Base-by-base conservation (phyloP, 768 basidiomycete genomes). In the Pisolithus tinctorius region DNA sequence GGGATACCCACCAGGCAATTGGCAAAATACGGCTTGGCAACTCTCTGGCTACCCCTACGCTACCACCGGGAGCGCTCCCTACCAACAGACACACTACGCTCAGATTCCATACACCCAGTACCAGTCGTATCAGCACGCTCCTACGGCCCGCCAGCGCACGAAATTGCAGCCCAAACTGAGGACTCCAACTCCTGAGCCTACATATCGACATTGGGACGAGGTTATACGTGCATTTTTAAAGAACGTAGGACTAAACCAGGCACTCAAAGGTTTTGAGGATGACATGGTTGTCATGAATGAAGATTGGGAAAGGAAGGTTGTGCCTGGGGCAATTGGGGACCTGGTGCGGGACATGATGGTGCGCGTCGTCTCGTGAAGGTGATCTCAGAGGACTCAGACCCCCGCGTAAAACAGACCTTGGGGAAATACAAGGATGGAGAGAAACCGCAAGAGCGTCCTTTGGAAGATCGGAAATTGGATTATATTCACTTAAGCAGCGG, bases 231-330 rank as follows among this genome's bases (percentile, higher is more conserved):
- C 68, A 7, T 88, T 88, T 52, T 60, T 88, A 54, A 61, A 65
- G 13, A 70, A 75, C 41, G 71, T 81, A 16, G 80, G 82, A 4
- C 63, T 88, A 20, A 72, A 66, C 1, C 82, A 88, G 59, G 73
- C 84, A 0, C 58, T 81, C 41, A 72, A 70, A 36, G 87, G 83
- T 0, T 80, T 90, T 44, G 81, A 86, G 56, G 66, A 73, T n/a
- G 87, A 90, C 59, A 76, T 88, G 69, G 61, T 88, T 4, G 75
- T 86, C n/a, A 64, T 88, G 69, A 88, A 81, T 54, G 61, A 74
- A 0, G 77, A 79, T 1, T 86, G 81, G 77, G 87, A 88, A 64
- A 71, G 71, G 36, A 69, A 72, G 51, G 72, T 68, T n/a, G 70
- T 87, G 6, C 79, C 81, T 9, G 67, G 60, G 0, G 85, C 85